Percentiles rank a stretch among this genome's conserved stretches.
Evolutionary conservation across 306 rosid species (phyloP).

Genomic region (Acmispon strigosus): DNA sequence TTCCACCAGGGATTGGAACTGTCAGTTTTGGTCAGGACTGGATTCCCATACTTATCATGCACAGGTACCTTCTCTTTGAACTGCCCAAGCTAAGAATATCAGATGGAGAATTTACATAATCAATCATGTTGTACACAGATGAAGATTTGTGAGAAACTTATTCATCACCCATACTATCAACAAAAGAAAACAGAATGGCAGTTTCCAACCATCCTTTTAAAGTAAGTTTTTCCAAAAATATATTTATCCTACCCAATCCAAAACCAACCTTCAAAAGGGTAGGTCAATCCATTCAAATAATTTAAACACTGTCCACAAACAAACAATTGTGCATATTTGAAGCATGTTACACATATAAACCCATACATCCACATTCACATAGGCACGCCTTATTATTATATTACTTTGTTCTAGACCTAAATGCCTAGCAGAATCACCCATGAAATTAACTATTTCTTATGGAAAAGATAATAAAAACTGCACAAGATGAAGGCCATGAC

Average conservation of each 20-base stretch:
- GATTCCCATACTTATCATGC: conserved; percentile 52
- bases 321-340: no score
- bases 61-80: conserved; percentile 56
- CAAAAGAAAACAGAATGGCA: no score
- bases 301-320: no score
- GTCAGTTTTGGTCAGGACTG: conserved; percentile 58
- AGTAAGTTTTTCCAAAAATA: neutral
- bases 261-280: neutral
- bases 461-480: neutral
- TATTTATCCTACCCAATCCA: neutral
- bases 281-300: neutral
- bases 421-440: neutral
- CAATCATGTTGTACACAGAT: neutral
- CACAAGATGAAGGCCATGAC: neutral
- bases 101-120: conserved; percentile 12
- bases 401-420: neutral
- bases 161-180: no score
- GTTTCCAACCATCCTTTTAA: no score
- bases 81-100: conserved; percentile 47
- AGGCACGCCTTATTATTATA: neutral
- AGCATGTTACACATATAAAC: neutral
- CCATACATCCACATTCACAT: neutral
- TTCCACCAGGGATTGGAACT: conserved; percentile 89
- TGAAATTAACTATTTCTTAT: conserved; percentile 6
- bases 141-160: neutral